Conservation (phyloP, 2,329 filamentous ascomycete genomes). For the Cryoendolithus antarcticus region DNA sequence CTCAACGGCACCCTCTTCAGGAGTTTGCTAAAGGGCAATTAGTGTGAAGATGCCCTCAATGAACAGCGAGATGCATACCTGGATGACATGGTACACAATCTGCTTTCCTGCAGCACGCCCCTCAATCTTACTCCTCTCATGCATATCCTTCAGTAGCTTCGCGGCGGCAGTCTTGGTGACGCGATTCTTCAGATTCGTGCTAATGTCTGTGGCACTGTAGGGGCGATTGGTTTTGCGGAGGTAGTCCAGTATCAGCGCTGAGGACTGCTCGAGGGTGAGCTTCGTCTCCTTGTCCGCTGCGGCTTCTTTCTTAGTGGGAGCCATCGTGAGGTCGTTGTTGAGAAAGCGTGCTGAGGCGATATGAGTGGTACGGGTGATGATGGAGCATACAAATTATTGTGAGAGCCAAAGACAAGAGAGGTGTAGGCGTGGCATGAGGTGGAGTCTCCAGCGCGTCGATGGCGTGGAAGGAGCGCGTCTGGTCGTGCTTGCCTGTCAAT, state of each 20-base stretch:
- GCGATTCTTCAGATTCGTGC: slow-evolving; percentile 23
- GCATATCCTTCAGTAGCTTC: slow-evolving; percentile 51
- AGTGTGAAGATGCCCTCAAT: too few relatives aligned
- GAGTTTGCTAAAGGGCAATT: too few relatives aligned
- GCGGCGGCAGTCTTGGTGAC: slow-evolving; percentile 38
- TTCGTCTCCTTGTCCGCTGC: slow-evolving; percentile 12
- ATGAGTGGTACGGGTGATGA: too few relatives aligned
- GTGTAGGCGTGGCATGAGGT: background rate
- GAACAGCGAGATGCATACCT: slow-evolving; percentile 20
- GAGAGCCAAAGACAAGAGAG: too few relatives aligned
- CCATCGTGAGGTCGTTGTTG: slow-evolving; percentile 12
- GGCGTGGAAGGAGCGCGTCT: too few relatives aligned
- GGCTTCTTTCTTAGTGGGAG: slow-evolving; percentile 20
- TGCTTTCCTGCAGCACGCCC: slow-evolving; percentile 48
- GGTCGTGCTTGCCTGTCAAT: too few relatives aligned
- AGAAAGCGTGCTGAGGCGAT: too few relatives aligned
- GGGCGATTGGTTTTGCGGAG: slow-evolving; percentile 21
- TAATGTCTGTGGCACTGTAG: slow-evolving; percentile 24
- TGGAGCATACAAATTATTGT: too few relatives aligned
- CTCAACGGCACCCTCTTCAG: slow-evolving; percentile 27
- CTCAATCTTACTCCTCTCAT: slow-evolving; percentile 47
- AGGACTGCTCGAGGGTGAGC: slow-evolving; percentile 19
- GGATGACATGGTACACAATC: slow-evolving; percentile 45
- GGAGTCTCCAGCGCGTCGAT: background rate
- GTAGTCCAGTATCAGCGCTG: slow-evolving; percentile 19